These are phyloP conservation scores for Dictyophora rubrovolvata DNA, from an alignment of 768 basidiomycete species.

Conservation along the genomic window DNA sequence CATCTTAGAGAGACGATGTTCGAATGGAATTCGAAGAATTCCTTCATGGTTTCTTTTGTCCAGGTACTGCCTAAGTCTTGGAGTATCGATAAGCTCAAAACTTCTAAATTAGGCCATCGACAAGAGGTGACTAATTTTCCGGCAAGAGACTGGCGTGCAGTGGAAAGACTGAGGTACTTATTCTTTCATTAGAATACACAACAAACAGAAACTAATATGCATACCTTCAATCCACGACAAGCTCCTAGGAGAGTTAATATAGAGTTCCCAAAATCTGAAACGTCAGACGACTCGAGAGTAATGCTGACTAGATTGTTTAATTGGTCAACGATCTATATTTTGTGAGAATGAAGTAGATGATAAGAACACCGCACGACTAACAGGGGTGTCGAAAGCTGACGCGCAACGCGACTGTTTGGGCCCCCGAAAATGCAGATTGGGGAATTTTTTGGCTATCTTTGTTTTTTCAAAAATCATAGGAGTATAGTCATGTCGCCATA, in stretches of 20 bases:
- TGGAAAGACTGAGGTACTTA: background rate
- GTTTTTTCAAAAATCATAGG: background rate
- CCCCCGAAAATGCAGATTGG: background rate
- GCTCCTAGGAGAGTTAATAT: background rate
- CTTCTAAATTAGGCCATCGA: background rate
- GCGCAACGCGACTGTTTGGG: background rate
- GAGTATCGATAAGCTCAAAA: background rate
- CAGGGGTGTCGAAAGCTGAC: background rate
- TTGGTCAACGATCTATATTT: background rate
- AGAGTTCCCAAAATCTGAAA: background rate
- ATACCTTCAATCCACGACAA: background rate
- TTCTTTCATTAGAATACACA: background rate
- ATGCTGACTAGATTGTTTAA: background rate
- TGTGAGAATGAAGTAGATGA: background rate
- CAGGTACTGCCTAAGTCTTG: background rate
- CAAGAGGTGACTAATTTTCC: background rate
- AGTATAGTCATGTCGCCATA: background rate
- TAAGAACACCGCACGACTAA: background rate
- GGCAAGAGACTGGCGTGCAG: background rate
- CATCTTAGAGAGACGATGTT: background rate
- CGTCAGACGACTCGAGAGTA: background rate
- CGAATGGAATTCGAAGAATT: background rate
- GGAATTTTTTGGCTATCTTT: background rate
- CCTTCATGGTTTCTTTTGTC: background rate
- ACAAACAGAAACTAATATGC: background rate